Evolutionary conservation across 2,329 filamentous ascomycete species (phyloP).

Genomic region (Coniochaeta ligniaria): DNA sequence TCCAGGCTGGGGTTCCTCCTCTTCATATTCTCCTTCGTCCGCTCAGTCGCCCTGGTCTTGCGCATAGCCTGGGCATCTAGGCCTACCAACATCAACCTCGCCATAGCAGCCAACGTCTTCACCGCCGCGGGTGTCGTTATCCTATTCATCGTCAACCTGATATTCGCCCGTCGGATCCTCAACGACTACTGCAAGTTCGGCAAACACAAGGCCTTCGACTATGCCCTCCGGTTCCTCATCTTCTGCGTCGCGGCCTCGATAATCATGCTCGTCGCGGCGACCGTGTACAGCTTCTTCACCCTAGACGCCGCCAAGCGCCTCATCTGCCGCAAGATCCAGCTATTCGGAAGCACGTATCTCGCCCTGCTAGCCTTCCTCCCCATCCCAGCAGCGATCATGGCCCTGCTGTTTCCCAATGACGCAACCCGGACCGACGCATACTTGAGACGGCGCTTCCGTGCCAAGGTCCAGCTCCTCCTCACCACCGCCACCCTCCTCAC

Average conservation of each 20-base stretch:
- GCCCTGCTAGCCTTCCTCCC: constrained; percentile 52
- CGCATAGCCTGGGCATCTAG: constrained; percentile 16
- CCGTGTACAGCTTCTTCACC: constrained; percentile 48
- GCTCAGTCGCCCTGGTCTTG: constrained; percentile 20
- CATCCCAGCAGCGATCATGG: constrained; percentile 37
- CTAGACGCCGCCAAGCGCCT: constrained; percentile 33
- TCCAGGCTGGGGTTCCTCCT: constrained; percentile 24
- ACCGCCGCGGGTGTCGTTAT: constrained; percentile 52
- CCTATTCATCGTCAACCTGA: constrained; percentile 55
- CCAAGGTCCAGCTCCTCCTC: constrained; percentile 49
- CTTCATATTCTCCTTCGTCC: constrained; percentile 26
- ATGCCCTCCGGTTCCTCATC: constrained; percentile 40
- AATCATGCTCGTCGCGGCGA: constrained; percentile 45
- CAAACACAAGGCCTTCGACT: constrained; percentile 38
- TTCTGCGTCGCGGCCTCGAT: constrained; percentile 41
- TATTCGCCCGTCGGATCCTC: constrained; percentile 55
- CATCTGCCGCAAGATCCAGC: constrained; percentile 46
- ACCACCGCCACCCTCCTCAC: constrained; percentile 40
- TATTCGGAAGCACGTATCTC: constrained; percentile 47
- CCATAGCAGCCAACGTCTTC: constrained; percentile 43
- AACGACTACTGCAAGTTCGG: constrained; percentile 34
- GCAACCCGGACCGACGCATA: constrained; percentile 12
- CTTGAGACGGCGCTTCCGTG: constrained; percentile 34
- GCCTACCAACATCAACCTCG: constrained; percentile 8
- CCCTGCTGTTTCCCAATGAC: background rate